Evolutionary conservation across 805 yeast species (phyloP).

Genomic region (Candida broadrunensis): DNA sequence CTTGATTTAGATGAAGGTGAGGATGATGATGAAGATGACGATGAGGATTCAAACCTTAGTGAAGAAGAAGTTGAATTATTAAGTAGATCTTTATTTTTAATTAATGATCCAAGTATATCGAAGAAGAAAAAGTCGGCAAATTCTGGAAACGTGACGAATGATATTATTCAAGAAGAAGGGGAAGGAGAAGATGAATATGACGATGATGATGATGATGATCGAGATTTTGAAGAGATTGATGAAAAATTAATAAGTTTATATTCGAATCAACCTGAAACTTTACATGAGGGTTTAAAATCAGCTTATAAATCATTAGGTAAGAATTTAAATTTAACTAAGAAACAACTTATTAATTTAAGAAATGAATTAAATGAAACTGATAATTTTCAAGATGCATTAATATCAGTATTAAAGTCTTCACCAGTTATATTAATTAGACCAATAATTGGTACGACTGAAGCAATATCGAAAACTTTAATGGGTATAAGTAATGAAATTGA

Average conservation of each 20-base stretch:
- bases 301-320: constrained; percentile 73
- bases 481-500: constrained; percentile 83
- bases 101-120: constrained; percentile 9
- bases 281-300: constrained; percentile 68
- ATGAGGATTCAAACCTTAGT: constrained; percentile 1
- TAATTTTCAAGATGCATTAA: constrained; percentile 63
- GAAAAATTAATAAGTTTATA: constrained; percentile 61
- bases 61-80: constrained; percentile 9
- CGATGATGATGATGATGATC: constrained; percentile 20
- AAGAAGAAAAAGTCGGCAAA: neutral
- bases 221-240: constrained; percentile 25
- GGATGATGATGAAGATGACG: constrained; percentile 13
- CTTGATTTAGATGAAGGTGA: constrained; percentile 29
- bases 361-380: constrained; percentile 62
- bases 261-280: constrained; percentile 75
- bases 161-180: constrained; percentile 1
- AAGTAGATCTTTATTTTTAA: constrained; percentile 20
- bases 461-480: constrained; percentile 73
- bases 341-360: constrained; percentile 58
- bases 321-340: constrained; percentile 63
- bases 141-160: neutral
- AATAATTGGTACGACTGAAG: constrained; percentile 89
- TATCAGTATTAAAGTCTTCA: constrained; percentile 67
- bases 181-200: constrained; percentile 15
- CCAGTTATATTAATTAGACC: constrained; percentile 83